Conservation (phyloP, 2,329 filamentous ascomycete species). For the Xylariomycetidae sp. region DNA sequence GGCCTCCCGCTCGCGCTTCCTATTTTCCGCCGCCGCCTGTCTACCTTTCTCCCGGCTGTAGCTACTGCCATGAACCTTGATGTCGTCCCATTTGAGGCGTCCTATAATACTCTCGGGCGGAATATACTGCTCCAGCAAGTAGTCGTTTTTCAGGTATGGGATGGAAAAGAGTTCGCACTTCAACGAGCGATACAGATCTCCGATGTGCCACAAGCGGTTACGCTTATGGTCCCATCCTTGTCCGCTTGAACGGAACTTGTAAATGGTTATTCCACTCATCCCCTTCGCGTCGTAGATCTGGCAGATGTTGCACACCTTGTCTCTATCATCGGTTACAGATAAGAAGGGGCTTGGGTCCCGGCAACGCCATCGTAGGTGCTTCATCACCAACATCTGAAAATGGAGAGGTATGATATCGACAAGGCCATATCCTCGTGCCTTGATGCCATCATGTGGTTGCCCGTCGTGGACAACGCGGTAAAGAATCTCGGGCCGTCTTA, state of each 20-base stretch:
- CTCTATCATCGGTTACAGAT: constrained; percentile 1
- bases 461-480: constrained; percentile 5
- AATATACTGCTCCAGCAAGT: no score
- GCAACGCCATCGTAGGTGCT: constrained; percentile 4
- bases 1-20: no score
- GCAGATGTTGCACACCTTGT: background rate
- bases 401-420: constrained; percentile 1
- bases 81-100: no score
- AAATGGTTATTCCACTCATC: constrained; percentile 2
- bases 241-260: constrained; percentile 6
- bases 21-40: no score
- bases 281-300: background rate
- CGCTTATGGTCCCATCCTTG: constrained; percentile 8
- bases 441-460: constrained; percentile 2
- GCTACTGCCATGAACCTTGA: no score
- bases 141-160: no score
- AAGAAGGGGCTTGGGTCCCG: constrained; percentile 5
- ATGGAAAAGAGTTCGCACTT: no score
- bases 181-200: no score
- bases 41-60: no score
- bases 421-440: background rate
- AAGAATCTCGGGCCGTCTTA: background rate
- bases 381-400: constrained; percentile 4
- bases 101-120: no score
- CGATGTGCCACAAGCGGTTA: constrained; percentile 7